A percentile compares a stretch with the other conserved stretches of the same genome.
Conservation (phyloP, 106 monocot species). For the Chionographis japonica region DNA sequence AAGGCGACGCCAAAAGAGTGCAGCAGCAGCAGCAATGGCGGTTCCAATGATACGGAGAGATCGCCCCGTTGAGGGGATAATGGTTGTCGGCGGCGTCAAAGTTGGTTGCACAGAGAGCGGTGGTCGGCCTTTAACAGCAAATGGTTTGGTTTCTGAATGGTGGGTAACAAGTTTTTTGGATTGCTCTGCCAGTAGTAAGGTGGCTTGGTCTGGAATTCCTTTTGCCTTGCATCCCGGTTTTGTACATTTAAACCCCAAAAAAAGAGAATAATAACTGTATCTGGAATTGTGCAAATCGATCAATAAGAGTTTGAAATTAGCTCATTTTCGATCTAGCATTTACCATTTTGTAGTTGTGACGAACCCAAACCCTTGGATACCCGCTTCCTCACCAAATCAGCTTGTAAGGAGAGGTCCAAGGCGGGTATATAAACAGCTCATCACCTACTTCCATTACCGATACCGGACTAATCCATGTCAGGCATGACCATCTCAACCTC, state of each 20-base stretch:
- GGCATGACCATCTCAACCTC: no score
- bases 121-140: neutral
- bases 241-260: constrained; percentile 52
- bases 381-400: no score
- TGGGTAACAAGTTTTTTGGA: constrained; percentile 28
- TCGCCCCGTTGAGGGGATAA: neutral
- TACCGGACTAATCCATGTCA: no score
- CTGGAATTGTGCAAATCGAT: constrained; percentile 38
- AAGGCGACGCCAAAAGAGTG: constrained; percentile 27
- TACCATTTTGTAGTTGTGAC: no score
- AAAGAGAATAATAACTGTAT: constrained; percentile 25
- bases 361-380: no score
- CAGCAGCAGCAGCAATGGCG: constrained; percentile 8
- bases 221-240: constrained; percentile 26
- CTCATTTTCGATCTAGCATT: neutral
- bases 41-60: neutral
- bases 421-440: no score
- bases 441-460: no score
- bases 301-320: constrained; percentile 29
- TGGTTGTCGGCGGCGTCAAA: neutral
- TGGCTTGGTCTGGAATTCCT: constrained; percentile 34
- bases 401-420: no score
- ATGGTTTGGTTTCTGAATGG: neutral
- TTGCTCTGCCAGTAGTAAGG: constrained; percentile 15
- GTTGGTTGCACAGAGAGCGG: no score